Evolutionary conservation across 225 moss, liverwort and hornwort species (phyloP), one percentile per base, ranked within the genome.

Genomic region (Neckera pumila): DNA sequence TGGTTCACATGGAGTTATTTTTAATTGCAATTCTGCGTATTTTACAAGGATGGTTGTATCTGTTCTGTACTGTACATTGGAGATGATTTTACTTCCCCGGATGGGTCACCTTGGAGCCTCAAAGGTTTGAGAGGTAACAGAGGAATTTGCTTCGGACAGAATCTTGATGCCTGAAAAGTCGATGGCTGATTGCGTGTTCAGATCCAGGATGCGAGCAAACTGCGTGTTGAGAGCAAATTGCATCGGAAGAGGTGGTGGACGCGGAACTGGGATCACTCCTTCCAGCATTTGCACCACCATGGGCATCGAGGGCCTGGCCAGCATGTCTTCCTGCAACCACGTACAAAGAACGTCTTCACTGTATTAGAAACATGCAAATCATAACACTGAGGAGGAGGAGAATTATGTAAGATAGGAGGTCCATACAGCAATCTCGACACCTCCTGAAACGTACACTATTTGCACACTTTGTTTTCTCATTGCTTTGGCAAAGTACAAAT

Each of bases 281-380:
- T 94, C 94, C 90, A 95, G 84, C 95, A 95, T 95, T 84, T 94
- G 92, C 60, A 84, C 81, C 70, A 93, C 94, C 83, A 57, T 77
- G n/a, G 92, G 86, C 94, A 95, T 94, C 53, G 94, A 88, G 17
- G 95, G 95, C 88, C 95, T 92, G 25, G 92, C 89, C 63, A 92
- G 51, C 89, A 93, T 92, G 66, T 95, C 94, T 79, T 95, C 95
- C 92, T 95, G 91, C 81, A 86, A 59, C 16, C 63, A 62, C 38
- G 16, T 42, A 18, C 40, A 22, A 65, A 69, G 27, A 77, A 47
- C 9, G 9, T 38, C 62, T 36, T 28, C 82, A n/a, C 45, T 6
- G 3, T 3, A 58, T 83, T 7, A 54, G 61, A 67, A 67, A 36
- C 21, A n/a, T 38, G 49, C 42, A 57, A 89, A 65, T 63, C 61